These are phyloP conservation scores for Corchorus capsularis DNA, from an alignment of 345 rosid species.

Conservation along the genomic window DNA sequence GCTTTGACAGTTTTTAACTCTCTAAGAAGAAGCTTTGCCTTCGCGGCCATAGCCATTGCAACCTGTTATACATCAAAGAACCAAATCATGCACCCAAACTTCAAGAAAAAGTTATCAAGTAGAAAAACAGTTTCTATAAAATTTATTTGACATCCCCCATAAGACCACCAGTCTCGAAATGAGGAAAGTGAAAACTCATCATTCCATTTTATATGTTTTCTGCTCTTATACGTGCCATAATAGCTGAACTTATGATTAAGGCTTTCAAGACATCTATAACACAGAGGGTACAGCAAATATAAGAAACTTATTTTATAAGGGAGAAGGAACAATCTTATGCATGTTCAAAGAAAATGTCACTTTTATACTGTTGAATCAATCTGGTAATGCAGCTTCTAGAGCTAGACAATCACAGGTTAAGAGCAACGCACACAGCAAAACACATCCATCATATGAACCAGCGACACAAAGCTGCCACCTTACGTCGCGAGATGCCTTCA, in stretches of 20 bases:
- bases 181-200: background rate
- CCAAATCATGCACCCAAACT: conserved; percentile 23
- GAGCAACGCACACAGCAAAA: conserved; percentile 28
- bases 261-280: background rate
- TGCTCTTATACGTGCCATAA: background rate
- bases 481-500: conserved; percentile 99
- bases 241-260: background rate
- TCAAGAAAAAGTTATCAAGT: conserved; percentile 10
- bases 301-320: background rate
- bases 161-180: background rate
- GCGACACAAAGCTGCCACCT: conserved; percentile 79
- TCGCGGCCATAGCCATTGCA: conserved; percentile 99
- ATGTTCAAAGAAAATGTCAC: background rate
- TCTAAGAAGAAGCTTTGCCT: conserved; percentile 94
- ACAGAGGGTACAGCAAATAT: background rate
- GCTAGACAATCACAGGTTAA: conserved; percentile 13
- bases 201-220: background rate
- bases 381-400: conserved; percentile 5
- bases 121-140: background rate
- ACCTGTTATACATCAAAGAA: conserved; percentile 53
- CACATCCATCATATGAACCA: conserved; percentile 39
- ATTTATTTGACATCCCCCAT: background rate
- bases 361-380: conserved; percentile 11
- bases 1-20: conserved; percentile 94
- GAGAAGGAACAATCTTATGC: conserved; percentile 9